A percentile compares a stretch with the other conserved stretches of the same genome.
These are phyloP conservation scores for Agrostemma githago DNA, from an alignment of 148 eudicot genomes.

Conservation along the genomic window DNA sequence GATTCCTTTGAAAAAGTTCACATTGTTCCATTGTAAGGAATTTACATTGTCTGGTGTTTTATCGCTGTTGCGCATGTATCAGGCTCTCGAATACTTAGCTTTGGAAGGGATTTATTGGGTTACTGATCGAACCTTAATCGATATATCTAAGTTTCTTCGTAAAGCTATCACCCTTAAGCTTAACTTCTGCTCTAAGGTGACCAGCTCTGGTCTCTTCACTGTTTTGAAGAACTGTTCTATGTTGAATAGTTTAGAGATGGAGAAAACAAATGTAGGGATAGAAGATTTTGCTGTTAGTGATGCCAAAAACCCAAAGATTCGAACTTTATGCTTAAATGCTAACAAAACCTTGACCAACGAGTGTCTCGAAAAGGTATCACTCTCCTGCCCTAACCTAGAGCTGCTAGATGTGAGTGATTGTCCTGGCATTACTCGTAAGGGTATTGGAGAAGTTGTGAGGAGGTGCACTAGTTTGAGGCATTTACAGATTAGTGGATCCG, in stretches of 20 bases:
- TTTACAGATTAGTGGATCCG: constrained; percentile 44
- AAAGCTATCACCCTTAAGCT: constrained; percentile 39
- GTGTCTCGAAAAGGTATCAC: constrained; percentile 42
- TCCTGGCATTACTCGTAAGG: constrained; percentile 34
- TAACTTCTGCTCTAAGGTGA: constrained; percentile 32
- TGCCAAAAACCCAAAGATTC: constrained; percentile 29
- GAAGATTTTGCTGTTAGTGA: constrained; percentile 22
- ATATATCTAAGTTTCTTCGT: constrained; percentile 35
- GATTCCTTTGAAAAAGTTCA: constrained; percentile 48
- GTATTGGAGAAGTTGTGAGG: constrained; percentile 43
- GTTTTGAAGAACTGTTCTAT: constrained; percentile 42
- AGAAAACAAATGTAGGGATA: constrained; percentile 33
- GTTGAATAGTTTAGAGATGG: constrained; percentile 45
- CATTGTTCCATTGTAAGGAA: constrained; percentile 30
- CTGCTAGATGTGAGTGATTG: constrained; percentile 48
- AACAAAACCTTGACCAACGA: constrained; percentile 40
- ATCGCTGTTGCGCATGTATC: constrained; percentile 29
- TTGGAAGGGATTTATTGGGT: constrained; percentile 36
- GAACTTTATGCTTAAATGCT: constrained; percentile 31
- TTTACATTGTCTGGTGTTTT: constrained; percentile 42
- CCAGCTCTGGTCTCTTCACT: constrained; percentile 36
- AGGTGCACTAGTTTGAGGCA: constrained; percentile 35
- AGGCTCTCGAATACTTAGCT: constrained; percentile 39
- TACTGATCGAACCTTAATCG: constrained; percentile 31
- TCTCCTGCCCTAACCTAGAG: constrained; percentile 51